Evolutionary conservation across 805 yeast genomes (phyloP).

Genomic region (Candida pseudofarinosa): DNA sequence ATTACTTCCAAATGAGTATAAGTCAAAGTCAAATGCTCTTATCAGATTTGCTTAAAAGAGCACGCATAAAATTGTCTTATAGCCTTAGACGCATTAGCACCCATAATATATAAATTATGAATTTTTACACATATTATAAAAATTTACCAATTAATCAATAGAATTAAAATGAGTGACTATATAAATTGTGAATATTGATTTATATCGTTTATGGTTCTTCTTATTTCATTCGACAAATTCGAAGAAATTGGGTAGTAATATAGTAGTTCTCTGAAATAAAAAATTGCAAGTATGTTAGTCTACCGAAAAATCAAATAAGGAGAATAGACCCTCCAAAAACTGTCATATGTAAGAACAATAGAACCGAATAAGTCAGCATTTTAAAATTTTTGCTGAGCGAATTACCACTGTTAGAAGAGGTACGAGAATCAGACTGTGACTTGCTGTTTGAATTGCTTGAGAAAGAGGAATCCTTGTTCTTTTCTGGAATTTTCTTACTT

Average conservation of each 20-base stretch:
- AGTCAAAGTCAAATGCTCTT: too few relatives aligned
- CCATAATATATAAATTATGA: too few relatives aligned
- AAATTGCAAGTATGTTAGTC: too few relatives aligned
- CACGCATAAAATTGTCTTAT: too few relatives aligned
- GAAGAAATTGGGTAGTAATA: too few relatives aligned
- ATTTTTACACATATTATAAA: too few relatives aligned
- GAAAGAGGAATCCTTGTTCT: slow-evolving; percentile 10
- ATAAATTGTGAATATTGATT: neutral
- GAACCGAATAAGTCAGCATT: neutral
- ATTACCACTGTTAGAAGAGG: slow-evolving; percentile 2
- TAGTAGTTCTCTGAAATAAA: too few relatives aligned
- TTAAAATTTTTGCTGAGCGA: neutral
- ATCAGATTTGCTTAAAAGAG: too few relatives aligned
- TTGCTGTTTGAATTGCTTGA: slow-evolving; percentile 4
- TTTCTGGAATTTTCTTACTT: slow-evolving; percentile 31
- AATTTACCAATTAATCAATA: too few relatives aligned
- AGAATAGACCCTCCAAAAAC: slow-evolving; percentile 15
- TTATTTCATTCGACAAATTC: neutral
- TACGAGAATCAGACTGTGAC: slow-evolving; percentile 1
- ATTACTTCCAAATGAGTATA: too few relatives aligned
- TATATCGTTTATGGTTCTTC: neutral
- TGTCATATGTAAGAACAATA: slow-evolving; percentile 16
- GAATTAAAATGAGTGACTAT: neutral
- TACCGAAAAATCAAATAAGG: neutral
- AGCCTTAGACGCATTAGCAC: too few relatives aligned